These are phyloP conservation scores for Fistulifera solaris DNA, from an alignment of 108 stramenopile genomes.

Conservation along the genomic window DNA sequence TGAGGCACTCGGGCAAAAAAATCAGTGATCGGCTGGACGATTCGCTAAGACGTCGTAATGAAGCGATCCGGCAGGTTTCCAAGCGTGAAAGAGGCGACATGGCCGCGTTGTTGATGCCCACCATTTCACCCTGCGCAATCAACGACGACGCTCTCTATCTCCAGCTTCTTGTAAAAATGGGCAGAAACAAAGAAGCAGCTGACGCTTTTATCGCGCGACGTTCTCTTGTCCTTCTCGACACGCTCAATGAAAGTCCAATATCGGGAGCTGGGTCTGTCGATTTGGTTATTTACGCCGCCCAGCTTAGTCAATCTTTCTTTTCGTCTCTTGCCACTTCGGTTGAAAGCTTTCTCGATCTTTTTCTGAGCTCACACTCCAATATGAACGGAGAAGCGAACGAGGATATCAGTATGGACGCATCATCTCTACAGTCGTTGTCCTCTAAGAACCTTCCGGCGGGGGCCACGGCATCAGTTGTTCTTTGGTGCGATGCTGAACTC, in stretches of 20 bases:
- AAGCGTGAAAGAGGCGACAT: conserved; percentile 74
- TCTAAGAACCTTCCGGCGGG: conserved; percentile 55
- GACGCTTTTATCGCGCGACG: conserved; percentile 68
- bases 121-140: conserved; percentile 64
- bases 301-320: conserved; percentile 81
- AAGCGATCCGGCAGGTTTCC: conserved; percentile 68
- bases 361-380: conserved; percentile 23
- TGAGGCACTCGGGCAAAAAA: not conserved
- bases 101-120: conserved; percentile 41
- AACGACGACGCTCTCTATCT: conserved; percentile 69
- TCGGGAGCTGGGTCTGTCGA: conserved; percentile 57
- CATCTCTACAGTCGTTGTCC: conserved; percentile 27
- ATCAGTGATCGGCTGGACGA: conserved; percentile 68
- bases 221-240: conserved; percentile 62
- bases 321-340: conserved; percentile 65
- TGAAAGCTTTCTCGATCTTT: conserved; percentile 77
- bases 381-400: conserved; percentile 11
- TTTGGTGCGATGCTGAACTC: conserved; percentile 82
- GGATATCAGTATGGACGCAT: conserved; percentile 21
- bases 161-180: conserved; percentile 63
- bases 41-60: conserved; percentile 71
- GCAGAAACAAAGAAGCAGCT: conserved; percentile 70
- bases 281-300: conserved; percentile 76
- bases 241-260: conserved; percentile 75
- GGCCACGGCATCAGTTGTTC: conserved; percentile 63